These are phyloP conservation scores for Mortierella sp. DNA, from an alignment of 371 early-diverging fungal species.

Conservation along the genomic window DNA sequence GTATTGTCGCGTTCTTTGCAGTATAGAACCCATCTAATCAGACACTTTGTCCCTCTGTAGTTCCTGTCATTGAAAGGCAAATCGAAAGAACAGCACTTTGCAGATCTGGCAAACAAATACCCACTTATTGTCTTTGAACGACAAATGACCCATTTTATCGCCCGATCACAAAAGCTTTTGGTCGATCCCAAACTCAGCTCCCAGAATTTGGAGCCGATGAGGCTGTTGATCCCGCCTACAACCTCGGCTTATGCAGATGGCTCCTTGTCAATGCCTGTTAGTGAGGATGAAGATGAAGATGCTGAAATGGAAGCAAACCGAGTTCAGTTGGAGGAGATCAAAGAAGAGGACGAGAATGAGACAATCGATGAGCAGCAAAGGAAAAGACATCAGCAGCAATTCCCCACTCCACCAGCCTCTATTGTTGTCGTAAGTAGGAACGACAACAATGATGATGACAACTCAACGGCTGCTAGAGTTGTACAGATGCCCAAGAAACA, in stretches of 20 bases:
- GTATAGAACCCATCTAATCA: not conserved
- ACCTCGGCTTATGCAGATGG: conserved; percentile 56
- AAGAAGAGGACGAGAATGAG: conserved; percentile 37
- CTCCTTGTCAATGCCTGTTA: conserved; percentile 53
- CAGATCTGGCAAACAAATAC: conserved; percentile 62
- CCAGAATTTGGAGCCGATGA: conserved; percentile 26
- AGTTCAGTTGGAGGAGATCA: conserved; percentile 26
- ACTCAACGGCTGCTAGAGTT: conserved; percentile 60
- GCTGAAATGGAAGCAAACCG: conserved; percentile 20
- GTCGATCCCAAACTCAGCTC: conserved; percentile 48
- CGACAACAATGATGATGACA: conserved; percentile 25
- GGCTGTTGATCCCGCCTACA: conserved; percentile 47
- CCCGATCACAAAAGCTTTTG: conserved; percentile 43
- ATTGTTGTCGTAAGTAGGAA: conserved; percentile 24
- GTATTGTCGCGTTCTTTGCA: not conserved
- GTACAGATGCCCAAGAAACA: conserved; percentile 53
- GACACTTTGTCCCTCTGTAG: not conserved
- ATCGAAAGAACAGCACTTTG: conserved; percentile 63
- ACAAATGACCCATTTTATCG: conserved; percentile 54
- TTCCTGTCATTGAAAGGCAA: conserved; percentile 60
- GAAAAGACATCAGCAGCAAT: not conserved
- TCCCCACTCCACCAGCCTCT: conserved; percentile 2
- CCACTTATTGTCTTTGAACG: conserved; percentile 60
- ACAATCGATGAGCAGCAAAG: conserved; percentile 1
- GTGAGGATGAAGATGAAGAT: conserved; percentile 55